Evolutionary conservation across 2,329 filamentous ascomycete species (phyloP).

Genomic region (Venturia asperata): DNA sequence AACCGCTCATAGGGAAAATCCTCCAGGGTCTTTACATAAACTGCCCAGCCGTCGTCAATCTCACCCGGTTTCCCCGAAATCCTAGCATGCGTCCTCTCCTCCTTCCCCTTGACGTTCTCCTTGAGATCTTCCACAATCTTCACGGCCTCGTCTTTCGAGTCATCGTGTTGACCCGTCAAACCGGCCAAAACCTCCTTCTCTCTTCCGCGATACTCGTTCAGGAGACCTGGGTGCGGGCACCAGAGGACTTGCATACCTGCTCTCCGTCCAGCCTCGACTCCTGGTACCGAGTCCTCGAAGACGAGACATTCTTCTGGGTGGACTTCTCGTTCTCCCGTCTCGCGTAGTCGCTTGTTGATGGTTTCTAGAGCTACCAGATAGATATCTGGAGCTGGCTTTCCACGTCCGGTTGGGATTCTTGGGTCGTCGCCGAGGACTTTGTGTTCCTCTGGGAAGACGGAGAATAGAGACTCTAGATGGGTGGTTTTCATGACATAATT

Average conservation of each 20-base stretch:
- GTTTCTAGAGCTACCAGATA: conserved; percentile 79
- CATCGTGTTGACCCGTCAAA: conserved; percentile 62
- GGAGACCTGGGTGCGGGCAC: conserved; percentile 76
- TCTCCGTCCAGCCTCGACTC: conserved; percentile 81
- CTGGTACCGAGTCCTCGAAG: conserved; percentile 91
- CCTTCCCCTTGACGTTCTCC: conserved; percentile 31
- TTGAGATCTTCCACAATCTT: conserved; percentile 32
- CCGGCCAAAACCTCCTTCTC: conserved; percentile 81
- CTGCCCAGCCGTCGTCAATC: conserved; percentile 55
- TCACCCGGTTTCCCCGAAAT: conserved; percentile 45
- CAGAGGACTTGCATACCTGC: conserved; percentile 94
- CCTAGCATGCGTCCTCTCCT: conserved; percentile 33
- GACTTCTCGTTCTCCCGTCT: conserved; percentile 54
- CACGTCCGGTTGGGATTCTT: conserved; percentile 69
- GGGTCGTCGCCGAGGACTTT: conserved; percentile 79
- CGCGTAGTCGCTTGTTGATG: conserved; percentile 66
- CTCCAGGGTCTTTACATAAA: conserved; percentile 47
- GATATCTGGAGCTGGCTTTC: conserved; percentile 92
- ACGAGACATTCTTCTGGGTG: conserved; percentile 83
- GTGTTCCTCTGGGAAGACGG: conserved; percentile 57
- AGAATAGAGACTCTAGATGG: conserved; percentile 47
- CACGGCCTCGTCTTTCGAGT: conserved; percentile 39
- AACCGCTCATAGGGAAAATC: conserved; percentile 54
- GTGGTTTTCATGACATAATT: conserved; percentile 74
- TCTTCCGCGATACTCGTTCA: conserved; percentile 66